Evolutionary conservation across 768 basidiomycete genomes (phyloP).

Genomic region (Favolaschia claudopus): DNA sequence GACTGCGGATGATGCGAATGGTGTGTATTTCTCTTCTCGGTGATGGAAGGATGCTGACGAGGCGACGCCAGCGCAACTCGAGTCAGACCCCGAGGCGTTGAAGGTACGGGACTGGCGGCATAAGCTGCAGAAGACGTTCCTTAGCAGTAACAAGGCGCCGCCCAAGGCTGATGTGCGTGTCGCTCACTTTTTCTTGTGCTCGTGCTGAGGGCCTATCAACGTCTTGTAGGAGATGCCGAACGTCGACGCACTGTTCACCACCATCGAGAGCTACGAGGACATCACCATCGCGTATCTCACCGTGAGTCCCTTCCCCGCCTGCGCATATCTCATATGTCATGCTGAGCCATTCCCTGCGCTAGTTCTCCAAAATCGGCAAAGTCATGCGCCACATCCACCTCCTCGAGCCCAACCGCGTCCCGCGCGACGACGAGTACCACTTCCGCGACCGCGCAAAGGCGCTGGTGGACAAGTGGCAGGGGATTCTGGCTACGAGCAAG

Average conservation of each 20-base stretch:
- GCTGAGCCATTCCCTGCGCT: conserved; percentile 22
- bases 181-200: neutral
- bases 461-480: conserved; percentile 76
- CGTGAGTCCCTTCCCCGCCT: conserved; percentile 34
- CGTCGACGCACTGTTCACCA: conserved; percentile 74
- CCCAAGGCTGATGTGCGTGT: conserved; percentile 71
- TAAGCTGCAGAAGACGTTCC: conserved; percentile 86
- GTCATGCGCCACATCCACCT: conserved; percentile 88
- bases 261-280: conserved; percentile 76
- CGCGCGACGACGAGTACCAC: conserved; percentile 67
- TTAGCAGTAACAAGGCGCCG: conserved; percentile 66
- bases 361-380: conserved; percentile 86
- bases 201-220: conserved; percentile 12
- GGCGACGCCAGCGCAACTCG: conserved; percentile 50
- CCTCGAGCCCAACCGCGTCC: conserved; percentile 61
- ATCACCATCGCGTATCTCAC: conserved; percentile 81
- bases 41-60: conserved; percentile 19
- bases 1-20: conserved; percentile 69
- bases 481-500: conserved; percentile 54
- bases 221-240: conserved; percentile 74
- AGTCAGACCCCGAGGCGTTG: conserved; percentile 68
- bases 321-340: neutral
- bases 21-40: conserved; percentile 31
- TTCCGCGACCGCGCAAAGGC: conserved; percentile 75
- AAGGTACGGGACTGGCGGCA: conserved; percentile 93